phyloP scores from a whole-genome alignment of 164 flowering plant species.

The Aristolochia fimbriata region DNA sequence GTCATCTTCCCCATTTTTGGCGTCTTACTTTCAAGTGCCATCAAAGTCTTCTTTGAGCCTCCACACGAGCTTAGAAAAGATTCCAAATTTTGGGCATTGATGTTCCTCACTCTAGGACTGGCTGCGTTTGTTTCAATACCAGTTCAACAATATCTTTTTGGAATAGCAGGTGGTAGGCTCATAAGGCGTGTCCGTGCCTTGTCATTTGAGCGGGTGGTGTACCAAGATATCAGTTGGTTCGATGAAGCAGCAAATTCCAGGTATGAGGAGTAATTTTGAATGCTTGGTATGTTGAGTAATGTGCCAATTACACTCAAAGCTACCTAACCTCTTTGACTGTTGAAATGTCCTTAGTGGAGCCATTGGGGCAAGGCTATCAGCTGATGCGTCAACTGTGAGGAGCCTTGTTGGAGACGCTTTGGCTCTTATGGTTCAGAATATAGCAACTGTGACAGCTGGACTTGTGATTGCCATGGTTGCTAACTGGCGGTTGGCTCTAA shows the following conservation, averaged over 20 bases:
- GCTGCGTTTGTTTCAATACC: slow-evolving; percentile 21
- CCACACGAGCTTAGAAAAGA: slow-evolving; percentile 26
- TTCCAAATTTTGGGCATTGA: slow-evolving; percentile 40
- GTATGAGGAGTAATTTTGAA: slow-evolving; percentile 19
- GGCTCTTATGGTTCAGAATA: slow-evolving; percentile 30
- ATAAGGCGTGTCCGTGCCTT: slow-evolving; percentile 45
- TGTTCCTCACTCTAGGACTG: slow-evolving; percentile 27
- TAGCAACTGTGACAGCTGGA: slow-evolving; percentile 25
- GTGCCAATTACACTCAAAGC: background rate
- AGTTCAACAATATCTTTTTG: slow-evolving; percentile 44
- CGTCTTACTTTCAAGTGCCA: slow-evolving; percentile 35
- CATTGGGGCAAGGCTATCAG: slow-evolving; percentile 37
- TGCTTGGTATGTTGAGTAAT: slow-evolving; percentile 32
- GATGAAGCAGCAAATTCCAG: slow-evolving; percentile 60
- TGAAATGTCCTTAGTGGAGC: slow-evolving; percentile 25
- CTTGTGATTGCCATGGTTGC: slow-evolving; percentile 30
- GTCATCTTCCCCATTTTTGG: slow-evolving; percentile 47
- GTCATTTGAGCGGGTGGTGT: slow-evolving; percentile 47
- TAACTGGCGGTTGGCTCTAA: slow-evolving; percentile 34
- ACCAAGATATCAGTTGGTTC: slow-evolving; percentile 68
- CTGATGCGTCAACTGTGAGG: slow-evolving; percentile 15
- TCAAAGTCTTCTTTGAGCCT: slow-evolving; percentile 45
- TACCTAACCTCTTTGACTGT: background rate
- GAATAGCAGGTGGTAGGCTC: slow-evolving; percentile 55
- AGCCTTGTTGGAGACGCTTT: slow-evolving; percentile 37